Evolutionary conservation across 176 grass and related monocot species (phyloP).

Genomic region (Carex myosuroides): DNA sequence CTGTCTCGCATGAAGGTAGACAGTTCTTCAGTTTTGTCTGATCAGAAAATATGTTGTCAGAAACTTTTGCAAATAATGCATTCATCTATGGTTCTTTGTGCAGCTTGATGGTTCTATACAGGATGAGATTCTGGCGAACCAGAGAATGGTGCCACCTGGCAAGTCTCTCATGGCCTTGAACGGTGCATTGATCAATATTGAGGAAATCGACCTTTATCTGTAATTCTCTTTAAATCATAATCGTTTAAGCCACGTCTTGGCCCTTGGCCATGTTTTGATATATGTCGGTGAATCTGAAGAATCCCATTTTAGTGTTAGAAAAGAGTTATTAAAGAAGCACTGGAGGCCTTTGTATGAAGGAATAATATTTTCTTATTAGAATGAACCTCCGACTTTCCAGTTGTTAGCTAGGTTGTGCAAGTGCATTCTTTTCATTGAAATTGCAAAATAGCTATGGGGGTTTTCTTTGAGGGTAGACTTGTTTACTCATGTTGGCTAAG

Average conservation of each 20-base stretch:
- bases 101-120: slow-evolving; percentile 80
- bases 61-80: slow-evolving; percentile 2
- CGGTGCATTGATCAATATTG: slow-evolving; percentile 94
- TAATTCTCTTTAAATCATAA: slow-evolving; percentile 36
- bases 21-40: slow-evolving; percentile 1
- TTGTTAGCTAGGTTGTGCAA: not conserved
- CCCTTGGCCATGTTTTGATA: not conserved
- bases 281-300: not conserved
- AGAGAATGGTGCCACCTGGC: slow-evolving; percentile 97
- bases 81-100: slow-evolving; percentile 22
- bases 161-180: slow-evolving; percentile 98
- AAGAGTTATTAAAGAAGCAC: not conserved
- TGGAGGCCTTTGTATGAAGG: not conserved
- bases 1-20: slow-evolving; percentile 93
- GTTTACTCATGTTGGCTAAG: not conserved
- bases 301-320: not conserved
- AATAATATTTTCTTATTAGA: not conserved
- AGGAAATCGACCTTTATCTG: slow-evolving; percentile 97
- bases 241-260: not conserved
- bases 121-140: slow-evolving; percentile 91
- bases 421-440: not conserved
- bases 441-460: not conserved
- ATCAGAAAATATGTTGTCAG: not conserved
- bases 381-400: not conserved
- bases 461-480: not conserved